phyloP scores from a whole-genome alignment of 1,284 basidiomycete genomes.

The Cutaneotrichosporon mucoides region DNA sequence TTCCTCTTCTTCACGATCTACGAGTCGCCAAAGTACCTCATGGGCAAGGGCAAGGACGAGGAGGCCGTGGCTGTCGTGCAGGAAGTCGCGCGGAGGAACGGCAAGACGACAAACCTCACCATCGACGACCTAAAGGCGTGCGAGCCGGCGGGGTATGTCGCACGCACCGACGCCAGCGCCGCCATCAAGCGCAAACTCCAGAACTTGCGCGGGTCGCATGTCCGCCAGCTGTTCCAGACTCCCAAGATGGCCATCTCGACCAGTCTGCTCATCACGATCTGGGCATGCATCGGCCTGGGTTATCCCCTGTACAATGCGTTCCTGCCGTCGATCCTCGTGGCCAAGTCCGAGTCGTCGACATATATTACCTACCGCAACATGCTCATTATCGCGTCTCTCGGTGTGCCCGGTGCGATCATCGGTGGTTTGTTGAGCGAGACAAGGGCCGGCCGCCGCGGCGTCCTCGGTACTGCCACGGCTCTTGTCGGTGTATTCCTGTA shows the following conservation, averaged over 20 bases:
- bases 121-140: slow-evolving; percentile 52
- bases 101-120: slow-evolving; percentile 53
- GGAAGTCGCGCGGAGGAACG: slow-evolving; percentile 56
- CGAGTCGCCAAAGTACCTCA: slow-evolving; percentile 54
- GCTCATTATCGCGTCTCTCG: slow-evolving; percentile 50
- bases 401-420: slow-evolving; percentile 60
- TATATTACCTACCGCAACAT: slow-evolving; percentile 56
- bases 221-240: slow-evolving; percentile 57
- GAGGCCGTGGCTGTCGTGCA: slow-evolving; percentile 56
- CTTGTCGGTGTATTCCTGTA: slow-evolving; percentile 61
- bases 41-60: slow-evolving; percentile 58
- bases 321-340: slow-evolving; percentile 56
- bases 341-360: slow-evolving; percentile 12
- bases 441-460: slow-evolving; percentile 55
- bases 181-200: slow-evolving; percentile 43
- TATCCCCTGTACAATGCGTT: slow-evolving; percentile 56
- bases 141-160: slow-evolving; percentile 22
- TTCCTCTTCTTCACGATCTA: slow-evolving; percentile 51
- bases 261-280: slow-evolving; percentile 55
- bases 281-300: slow-evolving; percentile 61
- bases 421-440: slow-evolving; percentile 58
- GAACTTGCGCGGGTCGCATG: slow-evolving; percentile 52
- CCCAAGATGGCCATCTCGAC: slow-evolving; percentile 56
- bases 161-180: slow-evolving; percentile 17
- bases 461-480: slow-evolving; percentile 54